These are phyloP conservation scores for Gracilariopsis chorda DNA, from an alignment of 23 red algal species.

Conservation along the genomic window DNA sequence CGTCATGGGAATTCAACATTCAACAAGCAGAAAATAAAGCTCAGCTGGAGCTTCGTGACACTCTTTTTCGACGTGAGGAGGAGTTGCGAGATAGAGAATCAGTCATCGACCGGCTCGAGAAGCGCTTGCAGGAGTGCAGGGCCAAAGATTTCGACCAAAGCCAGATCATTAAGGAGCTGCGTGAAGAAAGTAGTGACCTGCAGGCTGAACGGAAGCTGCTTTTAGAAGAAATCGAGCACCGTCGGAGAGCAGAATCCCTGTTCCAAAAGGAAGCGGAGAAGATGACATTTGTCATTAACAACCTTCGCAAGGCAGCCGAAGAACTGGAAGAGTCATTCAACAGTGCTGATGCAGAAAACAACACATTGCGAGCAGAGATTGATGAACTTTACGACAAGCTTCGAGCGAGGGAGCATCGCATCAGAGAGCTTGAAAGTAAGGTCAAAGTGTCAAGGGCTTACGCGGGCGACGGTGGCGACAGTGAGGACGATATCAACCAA, in stretches of 20 bases:
- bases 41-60: background rate
- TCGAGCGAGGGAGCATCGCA: background rate
- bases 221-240: background rate
- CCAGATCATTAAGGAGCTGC: background rate
- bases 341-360: background rate
- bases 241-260: background rate
- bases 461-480: background rate
- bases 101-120: background rate
- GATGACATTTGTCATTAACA: constrained; percentile 2
- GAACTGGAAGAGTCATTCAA: constrained; percentile 18
- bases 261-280: constrained; percentile 19
- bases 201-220: constrained; percentile 11
- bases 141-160: background rate
- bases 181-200: background rate
- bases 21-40: background rate
- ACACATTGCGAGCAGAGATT: background rate
- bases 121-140: background rate
- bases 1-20: background rate
- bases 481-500: constrained; percentile 19
- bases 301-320: background rate
- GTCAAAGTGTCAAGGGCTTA: background rate
- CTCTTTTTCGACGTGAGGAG: constrained; percentile 3
- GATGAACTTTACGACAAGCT: background rate
- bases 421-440: constrained; percentile 19
- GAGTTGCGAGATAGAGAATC: background rate